These are phyloP conservation scores for Exophiala mesophila DNA, from an alignment of 2,329 filamentous ascomycete genomes.

Conservation along the genomic window DNA sequence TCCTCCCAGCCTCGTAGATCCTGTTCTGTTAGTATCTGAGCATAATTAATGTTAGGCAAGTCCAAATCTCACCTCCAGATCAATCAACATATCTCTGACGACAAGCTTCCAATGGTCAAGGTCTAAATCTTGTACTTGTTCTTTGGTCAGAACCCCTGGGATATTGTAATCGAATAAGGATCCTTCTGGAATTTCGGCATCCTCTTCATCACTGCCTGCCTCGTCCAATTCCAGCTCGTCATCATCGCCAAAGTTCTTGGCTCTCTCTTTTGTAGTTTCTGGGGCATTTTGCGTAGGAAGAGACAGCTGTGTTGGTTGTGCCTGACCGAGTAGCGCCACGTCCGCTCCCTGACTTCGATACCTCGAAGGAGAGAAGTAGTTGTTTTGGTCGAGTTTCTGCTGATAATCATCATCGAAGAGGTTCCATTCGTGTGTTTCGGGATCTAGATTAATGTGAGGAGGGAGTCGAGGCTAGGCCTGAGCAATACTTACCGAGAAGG, in stretches of 20 bases:
- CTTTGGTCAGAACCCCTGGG: constrained; percentile 42
- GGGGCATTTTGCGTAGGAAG: constrained; percentile 15
- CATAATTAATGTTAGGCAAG: neutral
- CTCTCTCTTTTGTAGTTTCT: constrained; percentile 18
- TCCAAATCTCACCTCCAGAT: constrained; percentile 38
- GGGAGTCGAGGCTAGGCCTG: no score
- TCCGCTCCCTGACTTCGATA: constrained; percentile 34
- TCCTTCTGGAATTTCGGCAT: constrained; percentile 28
- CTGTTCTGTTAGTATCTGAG: constrained; percentile 23
- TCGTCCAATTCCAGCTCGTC: constrained; percentile 28
- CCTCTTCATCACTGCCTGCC: constrained; percentile 32
- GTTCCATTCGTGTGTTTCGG: constrained; percentile 43
- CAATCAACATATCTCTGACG: constrained; percentile 38
- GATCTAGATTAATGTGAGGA: constrained; percentile 32
- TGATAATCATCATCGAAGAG: constrained; percentile 39
- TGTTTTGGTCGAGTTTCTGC: constrained; percentile 37
- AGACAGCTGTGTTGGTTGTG: constrained; percentile 2
- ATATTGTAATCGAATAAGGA: constrained; percentile 44
- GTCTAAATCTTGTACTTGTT: constrained; percentile 39
- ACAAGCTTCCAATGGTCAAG: constrained; percentile 42
- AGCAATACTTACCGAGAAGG: constrained; percentile 39
- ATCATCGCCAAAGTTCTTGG: constrained; percentile 19
- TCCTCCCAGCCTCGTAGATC: constrained; percentile 45
- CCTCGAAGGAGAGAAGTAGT: constrained; percentile 43
- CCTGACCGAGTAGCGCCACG: no score